Percentiles rank a stretch among this genome's conserved stretches.
phyloP scores from a whole-genome alignment of 2,329 filamentous ascomycete species.

The Arthrinium phaeospermum region DNA sequence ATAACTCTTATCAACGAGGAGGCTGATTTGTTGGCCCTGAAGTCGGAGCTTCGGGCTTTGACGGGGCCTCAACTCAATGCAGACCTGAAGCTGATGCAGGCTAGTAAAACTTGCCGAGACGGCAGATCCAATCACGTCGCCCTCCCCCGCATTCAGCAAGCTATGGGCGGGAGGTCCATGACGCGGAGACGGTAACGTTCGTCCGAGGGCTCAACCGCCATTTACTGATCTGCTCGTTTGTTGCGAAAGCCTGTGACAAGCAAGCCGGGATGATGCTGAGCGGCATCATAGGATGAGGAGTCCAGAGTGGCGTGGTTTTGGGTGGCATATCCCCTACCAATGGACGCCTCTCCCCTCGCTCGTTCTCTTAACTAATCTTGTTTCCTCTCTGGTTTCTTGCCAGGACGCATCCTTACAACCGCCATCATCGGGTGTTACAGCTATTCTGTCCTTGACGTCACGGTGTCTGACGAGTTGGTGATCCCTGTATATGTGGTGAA shows the following conservation, averaged over 20 bases:
- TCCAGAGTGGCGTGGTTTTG: background rate
- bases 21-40: background rate
- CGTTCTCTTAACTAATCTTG: background rate
- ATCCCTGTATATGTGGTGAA: constrained; percentile 5
- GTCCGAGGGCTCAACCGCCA: constrained; percentile 6
- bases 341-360: background rate
- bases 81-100: background rate
- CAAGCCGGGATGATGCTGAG: background rate
- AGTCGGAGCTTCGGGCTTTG: constrained; percentile 1
- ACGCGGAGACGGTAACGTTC: constrained; percentile 15
- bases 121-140: constrained; percentile 1
- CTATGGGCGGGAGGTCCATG: constrained; percentile 5
- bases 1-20: background rate
- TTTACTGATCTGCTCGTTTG: background rate
- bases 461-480: background rate
- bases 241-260: constrained; percentile 6
- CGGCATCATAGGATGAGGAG: background rate
- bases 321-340: background rate
- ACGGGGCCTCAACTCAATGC: constrained; percentile 1
- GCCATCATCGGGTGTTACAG: constrained; percentile 17
- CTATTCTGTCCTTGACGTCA: constrained; percentile 6
- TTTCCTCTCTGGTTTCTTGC: constrained; percentile 13
- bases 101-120: constrained; percentile 11
- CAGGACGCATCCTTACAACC: background rate
- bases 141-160: constrained; percentile 1